These are phyloP conservation scores for Gossypium schwendimanii DNA, from an alignment of 441 rosid genomes.

Conservation along the genomic window DNA sequence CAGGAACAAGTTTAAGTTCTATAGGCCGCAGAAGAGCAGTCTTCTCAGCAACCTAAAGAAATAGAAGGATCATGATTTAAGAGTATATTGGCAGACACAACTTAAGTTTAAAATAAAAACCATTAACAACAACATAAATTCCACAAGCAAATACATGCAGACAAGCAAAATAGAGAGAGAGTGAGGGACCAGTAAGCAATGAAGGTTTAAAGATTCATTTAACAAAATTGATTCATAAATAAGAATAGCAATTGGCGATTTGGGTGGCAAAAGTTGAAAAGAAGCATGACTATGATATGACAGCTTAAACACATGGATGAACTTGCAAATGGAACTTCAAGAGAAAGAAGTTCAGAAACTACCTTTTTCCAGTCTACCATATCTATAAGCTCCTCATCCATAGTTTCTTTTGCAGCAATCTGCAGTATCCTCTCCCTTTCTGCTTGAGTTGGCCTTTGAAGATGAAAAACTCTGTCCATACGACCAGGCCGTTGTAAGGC, in stretches of 20 bases:
- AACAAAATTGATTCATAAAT: not conserved
- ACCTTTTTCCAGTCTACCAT: slow-evolving; percentile 92
- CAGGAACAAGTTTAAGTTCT: slow-evolving; percentile 89
- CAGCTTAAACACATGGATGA: not conserved
- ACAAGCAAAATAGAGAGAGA: not conserved
- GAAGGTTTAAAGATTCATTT: not conserved
- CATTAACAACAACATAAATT: not conserved
- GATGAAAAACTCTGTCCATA: slow-evolving; percentile 91
- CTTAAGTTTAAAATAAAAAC: not conserved
- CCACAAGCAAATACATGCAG: not conserved
- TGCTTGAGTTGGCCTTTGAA: slow-evolving; percentile 79
- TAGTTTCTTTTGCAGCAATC: slow-evolving; percentile 75
- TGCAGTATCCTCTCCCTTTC: slow-evolving; percentile 88
- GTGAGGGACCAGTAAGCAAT: not conserved
- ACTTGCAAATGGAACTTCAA: not conserved
- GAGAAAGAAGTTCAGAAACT: slow-evolving; percentile 11
- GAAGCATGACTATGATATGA: not conserved
- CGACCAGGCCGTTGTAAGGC: slow-evolving; percentile 94
- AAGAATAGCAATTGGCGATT: not conserved
- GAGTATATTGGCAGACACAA: slow-evolving; percentile 11
- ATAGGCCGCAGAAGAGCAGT: slow-evolving; percentile 77
- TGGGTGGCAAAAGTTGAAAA: not conserved
- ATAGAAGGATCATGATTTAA: slow-evolving; percentile 19
- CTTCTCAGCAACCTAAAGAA: slow-evolving; percentile 84
- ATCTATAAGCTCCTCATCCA: slow-evolving; percentile 78